Conservation (phyloP, 768 basidiomycete genomes). For the Chiua virens region DNA sequence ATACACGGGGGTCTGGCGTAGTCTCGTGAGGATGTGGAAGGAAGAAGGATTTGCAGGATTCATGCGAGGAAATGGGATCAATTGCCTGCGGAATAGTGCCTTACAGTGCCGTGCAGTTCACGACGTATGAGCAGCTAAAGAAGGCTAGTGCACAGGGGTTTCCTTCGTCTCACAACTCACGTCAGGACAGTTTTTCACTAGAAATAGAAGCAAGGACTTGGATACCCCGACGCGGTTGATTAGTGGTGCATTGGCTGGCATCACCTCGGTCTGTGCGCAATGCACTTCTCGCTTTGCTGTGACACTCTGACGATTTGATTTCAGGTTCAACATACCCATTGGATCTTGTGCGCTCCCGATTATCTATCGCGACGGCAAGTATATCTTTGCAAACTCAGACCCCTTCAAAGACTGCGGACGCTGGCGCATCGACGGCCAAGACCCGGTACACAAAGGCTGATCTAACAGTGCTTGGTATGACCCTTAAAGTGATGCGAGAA, state of each 20-base stretch:
- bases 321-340: conserved; percentile 86
- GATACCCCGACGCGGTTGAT: conserved; percentile 87
- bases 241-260: conserved; percentile 89
- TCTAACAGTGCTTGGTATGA: conserved; percentile 85
- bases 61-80: conserved; percentile 93
- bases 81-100: conserved; percentile 92
- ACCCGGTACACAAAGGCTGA: conserved; percentile 50
- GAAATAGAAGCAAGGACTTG: conserved; percentile 66
- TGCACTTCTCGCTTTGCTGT: conserved; percentile 5
- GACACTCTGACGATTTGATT: conserved; percentile 8
- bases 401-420: conserved; percentile 28
- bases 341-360: conserved; percentile 88
- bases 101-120: conserved; percentile 86
- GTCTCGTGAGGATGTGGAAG: conserved; percentile 80
- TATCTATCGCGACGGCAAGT: conserved; percentile 93
- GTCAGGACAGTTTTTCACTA: conserved; percentile 60
- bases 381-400: conserved; percentile 42
- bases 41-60: conserved; percentile 93
- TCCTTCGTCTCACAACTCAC: conserved; percentile 26
- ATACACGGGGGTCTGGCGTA: conserved; percentile 84
- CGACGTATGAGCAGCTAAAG: conserved; percentile 89
- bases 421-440: conserved; percentile 46
- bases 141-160: conserved; percentile 47
- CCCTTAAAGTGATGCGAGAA: conserved; percentile 82
- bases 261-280: conserved; percentile 87